Base-by-base conservation (phyloP, 2,329 filamentous ascomycete species). In the Colletotrichum incanum region DNA sequence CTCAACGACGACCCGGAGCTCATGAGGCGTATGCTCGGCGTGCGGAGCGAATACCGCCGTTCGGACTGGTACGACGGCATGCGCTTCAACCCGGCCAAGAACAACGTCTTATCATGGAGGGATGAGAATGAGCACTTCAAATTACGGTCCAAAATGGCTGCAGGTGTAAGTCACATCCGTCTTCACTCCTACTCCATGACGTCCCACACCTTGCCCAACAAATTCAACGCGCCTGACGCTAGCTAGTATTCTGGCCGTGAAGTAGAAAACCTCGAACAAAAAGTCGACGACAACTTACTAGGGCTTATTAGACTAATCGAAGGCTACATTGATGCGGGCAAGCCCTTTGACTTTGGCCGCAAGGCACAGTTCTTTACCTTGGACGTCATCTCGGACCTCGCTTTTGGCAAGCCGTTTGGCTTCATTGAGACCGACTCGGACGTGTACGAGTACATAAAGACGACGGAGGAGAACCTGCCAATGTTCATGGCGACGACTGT, bases 331-430 rank as follows among this genome's bases (percentile, higher is more conserved):
- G 54, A 37, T 26, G 69, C 65, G 9, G 84, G 81, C 65, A 85
- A 86, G 59, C 75, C 82, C 20, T 79, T 87, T 75, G 86, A 90
- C 68, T 76, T 89, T 26, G 84, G 83, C 3, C 79, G 79, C 7
- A 85, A 86, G 41, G 82, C 83, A 2, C 85, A 87, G 52, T 88
- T 83, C 79, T 85, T 89, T 50, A 88, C 87, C 0, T 77, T 90
- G 0, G 88, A 90, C 70, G 85, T 89, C 34, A 87, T 90, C 55
- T 86, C 84, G 16, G 83, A 84, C 20, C 72, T 90, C 14, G 86
- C 86, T 1, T 85, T 89, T 52, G 87, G 86, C 9, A 76, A 83
- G 41, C 78, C 83, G 0, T 86, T 88, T 71, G 85, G 86, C 18
- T 86, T 84, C 75, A 69, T 88, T 2, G 80, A 81, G 43, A 78